Base-by-base conservation (phyloP, 1,139 yeast genomes). In the Geotrichum bryndzae region DNA sequence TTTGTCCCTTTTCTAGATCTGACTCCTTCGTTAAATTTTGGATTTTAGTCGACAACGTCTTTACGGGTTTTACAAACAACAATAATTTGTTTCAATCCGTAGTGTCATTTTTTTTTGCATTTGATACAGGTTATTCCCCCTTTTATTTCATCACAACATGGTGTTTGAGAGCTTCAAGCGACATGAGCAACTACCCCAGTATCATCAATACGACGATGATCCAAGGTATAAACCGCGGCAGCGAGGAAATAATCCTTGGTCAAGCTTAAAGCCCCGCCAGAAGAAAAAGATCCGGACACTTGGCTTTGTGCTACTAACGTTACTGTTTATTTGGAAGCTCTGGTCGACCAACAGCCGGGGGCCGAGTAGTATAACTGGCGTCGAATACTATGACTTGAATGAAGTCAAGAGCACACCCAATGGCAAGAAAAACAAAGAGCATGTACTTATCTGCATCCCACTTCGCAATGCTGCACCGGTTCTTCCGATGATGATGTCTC, bases 391-490 rank as follows among this genome's bases (percentile, higher is more conserved):
- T 67, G 88, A 85, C 70, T 70, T 86, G 60, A 72, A 74, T 51
- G 77, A 80, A 54, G 80, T 77, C 65, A 74, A 73, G 46, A 84
- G 85, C 29, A 68, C 80, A 22, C 69, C 75, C 5, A 79, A 82
- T 58, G 88, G 88, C 18, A 82, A 85, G 82, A 81, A 80, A 65
- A 73, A 76, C 33, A 77, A 76, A 15, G 88, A 86, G 66, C 77
- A 84, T 52, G 80, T 86, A 45, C 74, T 86, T 54, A 79, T 85
- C 65, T 82, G 86, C 68, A 86, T 85, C 48, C 90, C 90, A 6
- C 72, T 85, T 64, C 79, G 90, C 72, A 88, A 85, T 69, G 90
- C 90, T 1, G 84, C 85, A 18, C 77, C 81, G 25, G 88, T 84
- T 70, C 69, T 85, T 63, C 87, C 87, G 27, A 80, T 84, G 82